phyloP scores from a whole-genome alignment of 805 yeast species.

The Kuraishia hungarica region DNA sequence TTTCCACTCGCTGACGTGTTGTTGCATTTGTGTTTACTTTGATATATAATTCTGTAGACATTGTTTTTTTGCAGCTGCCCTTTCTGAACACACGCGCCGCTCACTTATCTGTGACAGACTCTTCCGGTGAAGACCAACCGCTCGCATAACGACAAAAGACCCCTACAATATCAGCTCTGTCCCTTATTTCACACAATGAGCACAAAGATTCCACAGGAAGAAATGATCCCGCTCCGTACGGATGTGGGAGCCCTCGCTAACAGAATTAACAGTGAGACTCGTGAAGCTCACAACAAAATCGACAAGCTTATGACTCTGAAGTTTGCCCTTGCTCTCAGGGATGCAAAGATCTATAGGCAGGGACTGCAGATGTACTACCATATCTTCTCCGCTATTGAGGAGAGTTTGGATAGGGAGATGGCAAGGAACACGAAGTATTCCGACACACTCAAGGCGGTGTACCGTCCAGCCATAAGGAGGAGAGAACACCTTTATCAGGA shows the following conservation, averaged over 20 bases:
- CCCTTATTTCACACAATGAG: not conserved
- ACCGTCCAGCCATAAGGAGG: conserved; percentile 67
- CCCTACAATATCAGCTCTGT: not conserved
- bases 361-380: conserved; percentile 71
- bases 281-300: conserved; percentile 56
- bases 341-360: conserved; percentile 70
- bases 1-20: too few species aligned
- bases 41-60: too few species aligned
- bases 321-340: conserved; percentile 68
- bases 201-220: conserved; percentile 22
- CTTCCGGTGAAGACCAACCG: too few species aligned
- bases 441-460: conserved; percentile 46
- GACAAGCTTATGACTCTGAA: conserved; percentile 61
- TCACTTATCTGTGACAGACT: too few species aligned
- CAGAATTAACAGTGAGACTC: conserved; percentile 67
- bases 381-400: conserved; percentile 58
- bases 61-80: too few species aligned
- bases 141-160: too few species aligned
- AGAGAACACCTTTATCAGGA: conserved; percentile 49
- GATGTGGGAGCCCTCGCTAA: conserved; percentile 81
- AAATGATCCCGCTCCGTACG: conserved; percentile 66
- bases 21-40: too few species aligned
- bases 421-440: conserved; percentile 27
- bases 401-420: conserved; percentile 36
- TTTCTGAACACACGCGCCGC: too few species aligned